These are phyloP conservation scores for Moesziomyces sp. DNA, from an alignment of 1,284 basidiomycete genomes.

Conservation along the genomic window DNA sequence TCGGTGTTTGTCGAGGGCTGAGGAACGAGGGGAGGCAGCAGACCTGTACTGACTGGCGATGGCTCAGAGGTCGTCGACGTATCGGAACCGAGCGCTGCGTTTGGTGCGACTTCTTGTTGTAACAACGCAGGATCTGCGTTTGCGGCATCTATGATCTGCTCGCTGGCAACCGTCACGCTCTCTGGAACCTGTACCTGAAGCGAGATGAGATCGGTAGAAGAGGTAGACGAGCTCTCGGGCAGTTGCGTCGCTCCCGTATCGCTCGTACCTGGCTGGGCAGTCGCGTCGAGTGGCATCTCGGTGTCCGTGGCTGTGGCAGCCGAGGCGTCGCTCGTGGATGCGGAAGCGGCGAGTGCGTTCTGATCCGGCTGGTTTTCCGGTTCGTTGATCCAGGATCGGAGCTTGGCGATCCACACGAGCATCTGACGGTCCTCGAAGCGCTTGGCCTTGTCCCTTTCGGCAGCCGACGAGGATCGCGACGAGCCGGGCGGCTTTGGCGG, in stretches of 20 bases:
- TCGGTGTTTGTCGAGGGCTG: constrained; percentile 1
- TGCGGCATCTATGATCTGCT: not conserved
- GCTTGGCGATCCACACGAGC: constrained; percentile 58
- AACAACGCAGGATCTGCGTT: not conserved
- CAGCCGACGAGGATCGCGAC: constrained; percentile 64
- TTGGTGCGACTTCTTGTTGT: not conserved
- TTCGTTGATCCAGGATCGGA: constrained; percentile 56
- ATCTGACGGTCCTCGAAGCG: constrained; percentile 52
- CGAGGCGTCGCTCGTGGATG: not conserved
- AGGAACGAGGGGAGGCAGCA: constrained; percentile 31
- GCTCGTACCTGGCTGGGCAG: too few relatives aligned
- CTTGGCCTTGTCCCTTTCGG: constrained; percentile 37
- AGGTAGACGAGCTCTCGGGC: too few relatives aligned
- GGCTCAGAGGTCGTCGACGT: not conserved
- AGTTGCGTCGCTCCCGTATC: too few relatives aligned
- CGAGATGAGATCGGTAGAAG: constrained; percentile 20
- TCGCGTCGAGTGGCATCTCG: too few relatives aligned
- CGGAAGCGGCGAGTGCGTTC: not conserved
- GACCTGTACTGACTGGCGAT: constrained; percentile 1
- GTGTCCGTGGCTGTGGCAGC: too few relatives aligned
- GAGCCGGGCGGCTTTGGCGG: constrained; percentile 30
- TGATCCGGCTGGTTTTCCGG: constrained; percentile 20
- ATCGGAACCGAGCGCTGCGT: not conserved
- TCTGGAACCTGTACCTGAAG: constrained; percentile 32
- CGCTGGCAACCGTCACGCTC: constrained; percentile 9